Base-by-base conservation (phyloP, 73 alveolate species). In the Paramecium sexaurelia region DNA sequence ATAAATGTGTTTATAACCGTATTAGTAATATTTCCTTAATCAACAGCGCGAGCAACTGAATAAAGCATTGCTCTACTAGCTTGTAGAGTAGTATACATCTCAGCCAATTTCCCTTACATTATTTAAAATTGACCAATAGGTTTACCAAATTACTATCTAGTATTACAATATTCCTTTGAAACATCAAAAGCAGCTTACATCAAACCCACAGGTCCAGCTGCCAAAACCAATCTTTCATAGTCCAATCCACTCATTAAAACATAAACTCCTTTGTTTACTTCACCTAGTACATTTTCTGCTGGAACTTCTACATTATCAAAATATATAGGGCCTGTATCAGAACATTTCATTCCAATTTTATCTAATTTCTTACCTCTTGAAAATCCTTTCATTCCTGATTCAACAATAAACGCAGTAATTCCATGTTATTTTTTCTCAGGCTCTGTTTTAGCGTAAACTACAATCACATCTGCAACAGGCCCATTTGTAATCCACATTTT, bases 401-500 rank as follows among this genome's bases (percentile, higher is more conserved):
- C 99, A 39, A 97, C 95, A 36, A 97, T 85, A 89, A 97, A 96
- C 0, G 99, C 96, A 33, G 99, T 92, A 67, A 97, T 95, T 20
- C 98, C 98, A 57, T 94, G 94, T 61, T 85, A 87, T 75, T 96
- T 94, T n/a, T 67, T 89, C 17, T 92, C 95, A 3, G 97, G 96
- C 20, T 96, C 96, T 26, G 99, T 97, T 67, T 97, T 97, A 7
- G 99, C 99, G 73, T 97, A 97, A 22, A 97, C 98, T 15, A 97
- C 97, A 1, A 97, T 26, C 5, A 91, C 96, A 90, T 97, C 99
- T 33, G 98, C 99, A 68, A 92, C 92, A 8, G 99, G 99, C 4
- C 99, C 99, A 83, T 97, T 97, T 11, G 99, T 97, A 84, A 95
- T 95, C 99, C 99, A 97, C 98, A 97, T 95, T 75, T 97, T 97